These are phyloP conservation scores for Amesomyces nigricolor DNA, from an alignment of 2,329 filamentous ascomycete genomes.

Conservation along the genomic window DNA sequence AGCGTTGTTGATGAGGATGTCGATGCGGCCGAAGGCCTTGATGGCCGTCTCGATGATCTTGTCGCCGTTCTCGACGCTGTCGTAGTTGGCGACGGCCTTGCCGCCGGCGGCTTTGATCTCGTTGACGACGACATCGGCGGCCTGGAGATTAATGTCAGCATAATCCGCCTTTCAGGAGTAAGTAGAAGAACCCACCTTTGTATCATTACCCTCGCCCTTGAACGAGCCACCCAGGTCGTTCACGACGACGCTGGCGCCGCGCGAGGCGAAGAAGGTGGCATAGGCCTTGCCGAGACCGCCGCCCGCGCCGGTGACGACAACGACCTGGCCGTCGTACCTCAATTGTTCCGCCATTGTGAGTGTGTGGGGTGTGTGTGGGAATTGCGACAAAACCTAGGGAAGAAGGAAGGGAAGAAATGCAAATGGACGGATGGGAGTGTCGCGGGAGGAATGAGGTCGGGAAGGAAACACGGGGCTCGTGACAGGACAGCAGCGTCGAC, in stretches of 20 bases:
- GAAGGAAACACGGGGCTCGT: not conserved
- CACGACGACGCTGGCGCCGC: constrained; percentile 72
- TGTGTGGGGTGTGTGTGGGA: constrained; percentile 28
- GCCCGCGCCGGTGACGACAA: constrained; percentile 81
- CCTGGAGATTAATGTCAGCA: constrained; percentile 41
- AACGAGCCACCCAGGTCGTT: constrained; percentile 93
- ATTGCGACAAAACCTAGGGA: constrained; percentile 1
- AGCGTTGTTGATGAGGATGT: constrained; percentile 96
- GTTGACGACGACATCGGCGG: constrained; percentile 75
- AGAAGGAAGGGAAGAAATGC: not conserved
- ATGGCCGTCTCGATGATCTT: constrained; percentile 89
- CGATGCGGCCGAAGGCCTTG: constrained; percentile 75
- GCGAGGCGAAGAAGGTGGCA: constrained; percentile 81
- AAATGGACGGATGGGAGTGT: not conserved
- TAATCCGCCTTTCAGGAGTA: constrained; percentile 22
- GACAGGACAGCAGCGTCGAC: constrained; percentile 11
- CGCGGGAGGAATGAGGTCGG: not conserved
- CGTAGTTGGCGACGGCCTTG: constrained; percentile 96
- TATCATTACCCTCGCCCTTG: constrained; percentile 83
- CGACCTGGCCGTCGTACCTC: constrained; percentile 81
- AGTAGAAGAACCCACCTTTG: constrained; percentile 59
- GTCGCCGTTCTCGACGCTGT: constrained; percentile 88
- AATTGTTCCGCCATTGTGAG: constrained; percentile 57
- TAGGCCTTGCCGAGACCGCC: constrained; percentile 79
- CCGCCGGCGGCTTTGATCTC: constrained; percentile 84